These are phyloP conservation scores for Knufia petricola DNA, from an alignment of 2,329 filamentous ascomycete species.

Conservation along the genomic window DNA sequence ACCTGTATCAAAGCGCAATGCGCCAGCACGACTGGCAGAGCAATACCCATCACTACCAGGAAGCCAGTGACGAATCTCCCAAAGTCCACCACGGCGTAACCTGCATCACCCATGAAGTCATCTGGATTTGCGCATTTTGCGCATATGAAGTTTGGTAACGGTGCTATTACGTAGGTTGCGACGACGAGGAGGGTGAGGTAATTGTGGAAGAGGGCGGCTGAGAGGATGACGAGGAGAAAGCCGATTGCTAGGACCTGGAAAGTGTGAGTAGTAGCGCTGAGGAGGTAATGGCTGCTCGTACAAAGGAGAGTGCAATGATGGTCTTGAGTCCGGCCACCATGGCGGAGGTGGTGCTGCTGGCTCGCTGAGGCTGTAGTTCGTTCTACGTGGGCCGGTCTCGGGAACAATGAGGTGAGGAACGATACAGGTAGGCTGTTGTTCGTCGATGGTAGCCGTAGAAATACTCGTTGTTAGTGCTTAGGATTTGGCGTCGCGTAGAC, in stretches of 20 bases:
- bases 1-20: conserved; percentile 74
- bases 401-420: too few species aligned
- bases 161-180: conserved; percentile 86
- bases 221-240: conserved; percentile 97
- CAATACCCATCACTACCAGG: conserved; percentile 93
- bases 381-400: too few species aligned
- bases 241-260: conserved; percentile 80
- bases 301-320: conserved; percentile 97
- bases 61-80: conserved; percentile 92
- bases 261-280: conserved; percentile 10
- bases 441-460: neutral
- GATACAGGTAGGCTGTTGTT: too few species aligned
- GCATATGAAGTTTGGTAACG: conserved; percentile 94
- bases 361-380: neutral
- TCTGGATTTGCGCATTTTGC: conserved; percentile 78
- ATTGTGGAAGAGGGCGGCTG: conserved; percentile 85
- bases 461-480: neutral
- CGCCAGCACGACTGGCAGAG: conserved; percentile 76
- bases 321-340: conserved; percentile 89
- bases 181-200: conserved; percentile 95
- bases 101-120: conserved; percentile 83
- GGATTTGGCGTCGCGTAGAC: neutral
- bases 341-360: conserved; percentile 15
- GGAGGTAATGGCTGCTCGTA: conserved; percentile 34
- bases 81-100: conserved; percentile 80